phyloP scores from a whole-genome alignment of 768 basidiomycete genomes.

The Leccinum ochraceum region DNA sequence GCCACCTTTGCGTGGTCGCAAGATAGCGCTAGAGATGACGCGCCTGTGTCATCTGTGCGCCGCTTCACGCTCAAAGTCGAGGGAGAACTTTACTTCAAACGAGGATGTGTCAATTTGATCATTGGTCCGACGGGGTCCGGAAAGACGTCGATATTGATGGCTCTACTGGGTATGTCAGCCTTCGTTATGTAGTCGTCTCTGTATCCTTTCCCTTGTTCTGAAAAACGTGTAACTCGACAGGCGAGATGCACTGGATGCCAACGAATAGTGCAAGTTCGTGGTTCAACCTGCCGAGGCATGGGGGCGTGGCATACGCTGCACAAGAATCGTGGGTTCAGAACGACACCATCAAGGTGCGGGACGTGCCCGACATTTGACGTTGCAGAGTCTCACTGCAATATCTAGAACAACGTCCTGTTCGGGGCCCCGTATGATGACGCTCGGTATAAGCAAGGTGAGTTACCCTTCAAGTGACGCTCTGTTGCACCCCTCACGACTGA shows the following conservation, averaged over 20 bases:
- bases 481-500: background rate
- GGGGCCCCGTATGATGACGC: background rate
- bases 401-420: slow-evolving; percentile 5
- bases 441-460: slow-evolving; percentile 4
- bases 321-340: slow-evolving; percentile 7
- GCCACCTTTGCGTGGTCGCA: slow-evolving; percentile 6
- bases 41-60: background rate
- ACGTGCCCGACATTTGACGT: background rate
- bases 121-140: slow-evolving; percentile 5
- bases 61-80: background rate
- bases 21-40: background rate
- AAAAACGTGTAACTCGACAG: background rate
- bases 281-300: slow-evolving; percentile 6
- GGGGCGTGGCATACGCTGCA: slow-evolving; percentile 4
- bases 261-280: background rate
- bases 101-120: slow-evolving; percentile 4
- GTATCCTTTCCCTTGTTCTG: no score
- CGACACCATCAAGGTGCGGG: slow-evolving; percentile 6
- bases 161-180: background rate
- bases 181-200: background rate
- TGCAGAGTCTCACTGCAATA: background rate
- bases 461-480: background rate
- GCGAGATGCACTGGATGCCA: slow-evolving; percentile 8
- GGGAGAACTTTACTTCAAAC: slow-evolving; percentile 2
- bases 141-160: slow-evolving; percentile 8